Base-by-base conservation (phyloP, 2,329 filamentous ascomycete genomes). In the Beauveria bassiana region DNA sequence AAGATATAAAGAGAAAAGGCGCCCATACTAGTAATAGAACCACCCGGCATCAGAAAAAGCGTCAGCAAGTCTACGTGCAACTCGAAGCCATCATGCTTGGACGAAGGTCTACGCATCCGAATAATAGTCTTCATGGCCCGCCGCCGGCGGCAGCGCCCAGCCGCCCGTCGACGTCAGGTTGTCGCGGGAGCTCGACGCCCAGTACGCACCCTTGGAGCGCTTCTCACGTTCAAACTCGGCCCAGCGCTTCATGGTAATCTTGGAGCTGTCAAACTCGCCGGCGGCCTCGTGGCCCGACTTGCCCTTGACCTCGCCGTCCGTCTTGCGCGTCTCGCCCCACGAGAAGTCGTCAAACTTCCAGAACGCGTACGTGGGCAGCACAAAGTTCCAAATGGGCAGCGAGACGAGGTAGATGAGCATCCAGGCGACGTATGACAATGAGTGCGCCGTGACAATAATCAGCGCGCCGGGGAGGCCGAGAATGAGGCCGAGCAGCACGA, bases 341-440 rank as follows among this genome's bases (percentile, higher is more conserved):
- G 90, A 96, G 81, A 99, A 99, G 79, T 99, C 95, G 73, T 99
- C 95, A 73, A 99, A 99, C 78, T 99, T 98, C 95, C 95, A 99
- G 81, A 93, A 99, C 3, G 95, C 89, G 72, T 99, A 99, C 8
- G 86, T 85, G 0, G 95, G 95, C 9, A 99, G 86, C 43, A 99
- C 82, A 73, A 99, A 96, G 76, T 99, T 99, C 95, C 95, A 99
- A 62, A 99, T 84, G 0, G 96, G 96, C 1, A 99, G 85, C 1
- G 95, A 96, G 51, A 93, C 59, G 20, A 99, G 85, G 74, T 99
- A 99, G 74, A 98, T 95, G 49, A 95, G 73, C 95, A 99, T 98
- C 95, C 95, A 99, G 49, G 89, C 76, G 47, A 99, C 87, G 71
- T 99, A 99, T 1, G 90, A 89, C 83, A 88, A 88, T 45, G 91